Evolutionary conservation across 2,329 filamentous ascomycete genomes (phyloP).

Genomic region (Fusarium brachygibbosum): DNA sequence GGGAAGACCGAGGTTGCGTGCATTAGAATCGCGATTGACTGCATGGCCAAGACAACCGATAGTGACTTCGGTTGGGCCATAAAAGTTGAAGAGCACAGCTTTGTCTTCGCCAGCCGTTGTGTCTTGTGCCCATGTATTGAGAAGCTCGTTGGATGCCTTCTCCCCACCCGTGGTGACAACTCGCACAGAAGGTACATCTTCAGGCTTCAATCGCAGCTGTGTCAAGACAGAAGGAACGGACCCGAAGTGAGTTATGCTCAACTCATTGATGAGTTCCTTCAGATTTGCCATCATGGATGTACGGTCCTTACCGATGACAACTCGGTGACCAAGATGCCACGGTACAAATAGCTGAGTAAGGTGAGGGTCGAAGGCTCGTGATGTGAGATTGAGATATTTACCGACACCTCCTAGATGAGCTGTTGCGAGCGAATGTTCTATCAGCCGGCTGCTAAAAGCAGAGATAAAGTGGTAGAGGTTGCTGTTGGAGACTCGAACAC

Average conservation of each 20-base stretch:
- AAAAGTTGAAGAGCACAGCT: constrained; percentile 28
- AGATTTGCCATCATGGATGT: constrained; percentile 13
- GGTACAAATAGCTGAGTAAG: constrained; percentile 27
- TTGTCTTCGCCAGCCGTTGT: rapidly evolving
- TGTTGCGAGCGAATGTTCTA: constrained; percentile 2
- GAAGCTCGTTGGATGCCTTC: constrained; percentile 27
- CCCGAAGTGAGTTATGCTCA: constrained; percentile 20
- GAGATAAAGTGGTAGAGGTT: constrained; percentile 29
- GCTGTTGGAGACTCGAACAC: constrained; percentile 19
- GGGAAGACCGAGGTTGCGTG: constrained; percentile 27
- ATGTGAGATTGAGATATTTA: constrained; percentile 33
- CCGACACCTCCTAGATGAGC: neutral
- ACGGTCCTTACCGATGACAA: constrained; percentile 21
- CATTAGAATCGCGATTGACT: constrained; percentile 21
- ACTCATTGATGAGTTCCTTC: constrained; percentile 19
- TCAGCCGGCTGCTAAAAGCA: constrained; percentile 12
- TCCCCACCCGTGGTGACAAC: constrained; percentile 31
- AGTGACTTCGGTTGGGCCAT: constrained; percentile 28
- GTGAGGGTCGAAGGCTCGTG: constrained; percentile 30
- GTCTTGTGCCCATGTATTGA: constrained; percentile 4
- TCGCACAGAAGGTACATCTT: constrained; percentile 19
- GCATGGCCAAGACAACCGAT: constrained; percentile 25
- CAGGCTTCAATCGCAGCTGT: constrained; percentile 7
- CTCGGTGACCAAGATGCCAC: constrained; percentile 18
- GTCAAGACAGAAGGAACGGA: constrained; percentile 26